Conservation (phyloP, 176 grass and related monocot genomes). For the Otatea glauca region DNA sequence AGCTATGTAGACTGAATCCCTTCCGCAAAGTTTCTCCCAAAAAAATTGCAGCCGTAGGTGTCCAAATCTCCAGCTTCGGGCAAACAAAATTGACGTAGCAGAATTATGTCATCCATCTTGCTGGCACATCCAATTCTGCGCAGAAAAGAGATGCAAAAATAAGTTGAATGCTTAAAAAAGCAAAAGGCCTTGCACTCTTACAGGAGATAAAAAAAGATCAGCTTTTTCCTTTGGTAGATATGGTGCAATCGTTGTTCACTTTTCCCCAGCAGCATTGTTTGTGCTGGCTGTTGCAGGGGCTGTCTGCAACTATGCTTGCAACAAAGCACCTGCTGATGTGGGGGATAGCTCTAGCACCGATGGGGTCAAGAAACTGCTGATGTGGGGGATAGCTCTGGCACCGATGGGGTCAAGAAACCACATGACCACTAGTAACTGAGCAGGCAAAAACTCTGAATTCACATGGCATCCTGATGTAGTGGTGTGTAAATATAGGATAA, state of each 20-base stretch:
- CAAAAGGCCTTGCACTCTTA: neutral
- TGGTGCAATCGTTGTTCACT: neutral
- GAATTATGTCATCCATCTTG: slow-evolving; percentile 14
- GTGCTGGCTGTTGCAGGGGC: slow-evolving; percentile 7
- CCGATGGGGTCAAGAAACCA: neutral
- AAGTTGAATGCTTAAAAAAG: neutral
- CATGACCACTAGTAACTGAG: slow-evolving; percentile 15
- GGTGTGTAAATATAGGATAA: slow-evolving; percentile 4
- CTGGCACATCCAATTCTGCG: slow-evolving; percentile 34
- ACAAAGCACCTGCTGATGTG: slow-evolving; percentile 24
- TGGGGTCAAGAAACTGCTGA: slow-evolving; percentile 8
- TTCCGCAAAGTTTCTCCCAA: neutral
- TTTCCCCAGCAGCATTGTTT: slow-evolving; percentile 13
- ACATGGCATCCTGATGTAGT: slow-evolving; percentile 14
- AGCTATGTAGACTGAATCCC: neutral
- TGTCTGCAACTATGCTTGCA: slow-evolving; percentile 15
- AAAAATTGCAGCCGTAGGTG: slow-evolving; percentile 7
- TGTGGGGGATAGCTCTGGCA: neutral
- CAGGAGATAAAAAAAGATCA: neutral
- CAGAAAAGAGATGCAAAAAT: neutral
- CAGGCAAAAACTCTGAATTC: slow-evolving; percentile 3
- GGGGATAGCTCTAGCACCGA: neutral
- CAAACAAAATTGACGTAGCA: slow-evolving; percentile 1
- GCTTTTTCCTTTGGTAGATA: no score
- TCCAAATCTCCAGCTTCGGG: slow-evolving; percentile 12